A percentile compares a stretch with the other conserved stretches of the same genome.
Evolutionary conservation across 495 filamentous ascomycete genomes (phyloP).

Genomic region (Aspergillus biplanus): DNA sequence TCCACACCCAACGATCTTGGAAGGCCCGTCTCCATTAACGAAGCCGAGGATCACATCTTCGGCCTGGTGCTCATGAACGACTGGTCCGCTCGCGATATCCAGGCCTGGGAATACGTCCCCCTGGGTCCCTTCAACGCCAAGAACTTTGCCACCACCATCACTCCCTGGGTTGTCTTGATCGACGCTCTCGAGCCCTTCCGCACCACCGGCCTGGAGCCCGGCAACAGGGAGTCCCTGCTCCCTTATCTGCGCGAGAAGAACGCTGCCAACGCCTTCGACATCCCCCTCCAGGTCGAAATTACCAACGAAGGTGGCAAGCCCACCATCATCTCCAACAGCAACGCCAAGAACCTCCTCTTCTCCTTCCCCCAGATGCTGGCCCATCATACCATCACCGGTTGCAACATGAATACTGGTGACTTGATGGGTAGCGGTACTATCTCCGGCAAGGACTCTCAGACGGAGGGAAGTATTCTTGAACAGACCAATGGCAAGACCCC

Average conservation of each 20-base stretch:
- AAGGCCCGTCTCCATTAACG: constrained; percentile 59
- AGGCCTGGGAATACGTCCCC: constrained; percentile 87
- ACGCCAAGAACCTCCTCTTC: constrained; percentile 75
- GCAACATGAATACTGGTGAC: constrained; percentile 80
- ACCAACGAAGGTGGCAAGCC: constrained; percentile 66
- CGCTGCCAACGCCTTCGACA: constrained; percentile 69
- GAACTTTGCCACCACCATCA: constrained; percentile 91
- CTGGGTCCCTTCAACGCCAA: constrained; percentile 89
- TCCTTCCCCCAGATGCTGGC: constrained; percentile 95
- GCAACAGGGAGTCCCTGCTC: constrained; percentile 63
- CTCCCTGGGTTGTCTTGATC: constrained; percentile 83
- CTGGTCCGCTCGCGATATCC: constrained; percentile 91
- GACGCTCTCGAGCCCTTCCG: constrained; percentile 80
- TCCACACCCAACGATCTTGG: constrained; percentile 69
- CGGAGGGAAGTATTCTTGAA: constrained; percentile 80
- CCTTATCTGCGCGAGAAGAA: constrained; percentile 71
- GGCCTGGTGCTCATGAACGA: constrained; percentile 92
- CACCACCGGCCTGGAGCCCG: constrained; percentile 57
- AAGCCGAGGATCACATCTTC: constrained; percentile 80
- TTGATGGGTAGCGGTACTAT: constrained; percentile 90
- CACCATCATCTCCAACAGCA: constrained; percentile 67
- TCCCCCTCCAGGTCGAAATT: constrained; percentile 74
- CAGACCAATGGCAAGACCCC: constrained; percentile 70
- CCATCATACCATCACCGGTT: constrained; percentile 87
- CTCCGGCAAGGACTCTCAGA: constrained; percentile 64